Conservation (phyloP, 768 basidiomycete species). For the Mycena chlorophos region DNA sequence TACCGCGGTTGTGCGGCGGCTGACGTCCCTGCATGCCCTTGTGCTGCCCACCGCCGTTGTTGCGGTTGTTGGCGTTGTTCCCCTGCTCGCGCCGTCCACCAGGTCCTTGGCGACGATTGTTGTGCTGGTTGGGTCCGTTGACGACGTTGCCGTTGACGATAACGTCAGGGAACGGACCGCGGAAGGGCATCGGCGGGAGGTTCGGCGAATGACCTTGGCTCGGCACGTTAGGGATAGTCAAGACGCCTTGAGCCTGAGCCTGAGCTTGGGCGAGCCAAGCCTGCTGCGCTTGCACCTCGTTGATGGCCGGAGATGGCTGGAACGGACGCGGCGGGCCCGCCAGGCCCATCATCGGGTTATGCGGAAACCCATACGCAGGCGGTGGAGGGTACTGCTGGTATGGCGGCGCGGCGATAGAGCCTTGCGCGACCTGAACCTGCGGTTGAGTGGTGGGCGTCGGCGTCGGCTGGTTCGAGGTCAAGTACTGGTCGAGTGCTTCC, state of each 20-base stretch:
- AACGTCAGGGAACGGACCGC: neutral
- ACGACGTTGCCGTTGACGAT: slow-evolving; percentile 8
- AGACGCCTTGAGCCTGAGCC: too few species aligned
- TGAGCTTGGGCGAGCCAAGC: neutral
- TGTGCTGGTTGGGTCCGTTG: slow-evolving; percentile 15
- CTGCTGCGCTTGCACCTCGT: slow-evolving; percentile 25
- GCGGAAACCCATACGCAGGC: slow-evolving; percentile 30
- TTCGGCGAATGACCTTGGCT: neutral
- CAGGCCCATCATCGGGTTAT: slow-evolving; percentile 26
- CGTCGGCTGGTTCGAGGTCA: slow-evolving; percentile 45
- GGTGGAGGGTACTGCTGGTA: slow-evolving; percentile 38
- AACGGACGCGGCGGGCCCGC: slow-evolving; percentile 24
- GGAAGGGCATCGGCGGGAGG: slow-evolving; percentile 13
- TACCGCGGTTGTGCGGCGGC: slow-evolving; percentile 23
- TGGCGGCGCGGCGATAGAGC: slow-evolving; percentile 27
- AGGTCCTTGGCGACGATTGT: slow-evolving; percentile 23
- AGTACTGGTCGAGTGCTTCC: slow-evolving; percentile 70
- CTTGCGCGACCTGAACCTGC: slow-evolving; percentile 20
- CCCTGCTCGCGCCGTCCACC: slow-evolving; percentile 29
- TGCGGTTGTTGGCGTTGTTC: slow-evolving; percentile 22
- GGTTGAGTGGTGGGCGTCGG: slow-evolving; percentile 24
- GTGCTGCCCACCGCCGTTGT: slow-evolving; percentile 17
- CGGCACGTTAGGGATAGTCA: too few species aligned
- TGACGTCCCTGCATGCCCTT: slow-evolving; percentile 29
- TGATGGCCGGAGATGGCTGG: slow-evolving; percentile 11